A percentile compares a stretch with the other conserved stretches of the same genome.
phyloP scores from a whole-genome alignment of 495 filamentous ascomycete species.

The Tuber microsphaerosporum region DNA sequence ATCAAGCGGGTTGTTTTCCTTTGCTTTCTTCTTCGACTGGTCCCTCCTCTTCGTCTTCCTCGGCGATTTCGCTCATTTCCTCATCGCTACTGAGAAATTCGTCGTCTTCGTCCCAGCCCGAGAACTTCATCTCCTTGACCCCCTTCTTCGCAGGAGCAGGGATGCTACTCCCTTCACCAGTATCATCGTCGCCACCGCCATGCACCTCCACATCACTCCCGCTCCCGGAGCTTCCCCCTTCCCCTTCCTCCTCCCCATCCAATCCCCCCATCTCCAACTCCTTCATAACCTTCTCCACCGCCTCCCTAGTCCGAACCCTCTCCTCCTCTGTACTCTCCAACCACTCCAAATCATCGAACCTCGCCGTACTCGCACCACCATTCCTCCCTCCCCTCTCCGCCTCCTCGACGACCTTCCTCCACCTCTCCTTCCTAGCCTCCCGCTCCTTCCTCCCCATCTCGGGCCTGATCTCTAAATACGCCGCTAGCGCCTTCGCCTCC shows the following conservation, averaged over 20 bases:
- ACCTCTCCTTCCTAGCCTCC: slow-evolving; percentile 68
- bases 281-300: slow-evolving; percentile 70
- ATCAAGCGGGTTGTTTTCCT: slow-evolving; percentile 37
- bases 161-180: slow-evolving; percentile 31
- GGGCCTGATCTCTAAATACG: slow-evolving; percentile 90
- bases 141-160: slow-evolving; percentile 42
- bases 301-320: slow-evolving; percentile 73
- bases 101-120: slow-evolving; percentile 77
- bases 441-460: slow-evolving; percentile 93
- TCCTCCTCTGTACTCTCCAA: slow-evolving; percentile 84
- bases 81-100: slow-evolving; percentile 79
- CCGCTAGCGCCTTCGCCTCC: slow-evolving; percentile 88
- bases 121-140: slow-evolving; percentile 53
- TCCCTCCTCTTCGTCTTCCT: slow-evolving; percentile 26
- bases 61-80: slow-evolving; percentile 41
- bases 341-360: slow-evolving; percentile 81
- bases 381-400: slow-evolving; percentile 62
- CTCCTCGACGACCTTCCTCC: slow-evolving; percentile 75
- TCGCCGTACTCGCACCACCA: slow-evolving; percentile 61
- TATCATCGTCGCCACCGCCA: slow-evolving; percentile 34
- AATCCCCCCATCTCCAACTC: slow-evolving; percentile 46
- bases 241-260: slow-evolving; percentile 46
- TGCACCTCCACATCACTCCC: slow-evolving; percentile 51
- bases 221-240: slow-evolving; percentile 52
- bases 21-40: slow-evolving; percentile 24